Percentiles rank a stretch among this genome's conserved stretches.
phyloP scores from a whole-genome alignment of 2,329 filamentous ascomycete species.

The Fusarium irregulare region DNA sequence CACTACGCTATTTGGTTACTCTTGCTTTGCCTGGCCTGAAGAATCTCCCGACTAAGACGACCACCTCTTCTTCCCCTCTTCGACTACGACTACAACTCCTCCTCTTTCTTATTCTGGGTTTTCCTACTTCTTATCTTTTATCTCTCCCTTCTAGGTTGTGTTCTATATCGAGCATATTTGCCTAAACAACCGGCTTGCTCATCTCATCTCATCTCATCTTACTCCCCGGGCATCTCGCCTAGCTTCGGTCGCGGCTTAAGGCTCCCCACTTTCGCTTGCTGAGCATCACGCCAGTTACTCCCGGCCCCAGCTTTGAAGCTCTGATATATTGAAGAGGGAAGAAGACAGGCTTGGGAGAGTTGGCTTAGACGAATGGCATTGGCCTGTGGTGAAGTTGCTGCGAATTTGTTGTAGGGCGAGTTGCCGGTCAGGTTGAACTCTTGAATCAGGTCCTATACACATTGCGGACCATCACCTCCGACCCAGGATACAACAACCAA shows the following conservation, averaged over 20 bases:
- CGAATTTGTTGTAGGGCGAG: not conserved
- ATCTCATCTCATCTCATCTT: slow-evolving; percentile 19
- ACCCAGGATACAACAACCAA: slow-evolving; percentile 16
- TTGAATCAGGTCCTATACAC: slow-evolving; percentile 10
- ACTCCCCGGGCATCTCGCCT: slow-evolving; percentile 2
- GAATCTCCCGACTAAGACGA: slow-evolving; percentile 1
- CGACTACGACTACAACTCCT: slow-evolving; percentile 10
- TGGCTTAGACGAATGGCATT: not conserved
- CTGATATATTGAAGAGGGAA: not conserved
- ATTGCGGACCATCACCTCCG: slow-evolving; percentile 2
- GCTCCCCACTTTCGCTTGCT: slow-evolving; percentile 33
- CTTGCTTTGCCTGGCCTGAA: slow-evolving; percentile 5
- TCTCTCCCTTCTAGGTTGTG: not conserved
- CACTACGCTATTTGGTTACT: slow-evolving; percentile 21
- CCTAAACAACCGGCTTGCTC: slow-evolving; percentile 2
- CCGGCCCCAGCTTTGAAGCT: slow-evolving; percentile 10
- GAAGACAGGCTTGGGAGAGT: not conserved
- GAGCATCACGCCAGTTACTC: slow-evolving; percentile 36
- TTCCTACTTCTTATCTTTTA: not conserved
- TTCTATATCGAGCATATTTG: not conserved
- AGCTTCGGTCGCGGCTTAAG: slow-evolving; percentile 23
- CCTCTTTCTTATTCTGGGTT: slow-evolving; percentile 9
- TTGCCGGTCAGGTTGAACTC: slow-evolving; percentile 1
- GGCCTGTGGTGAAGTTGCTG: not conserved
- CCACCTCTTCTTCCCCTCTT: slow-evolving; percentile 22